Percentiles rank a stretch among this genome's conserved stretches.
Evolutionary conservation across 75 land plant species (phyloP).

Genomic region (Pinus taeda): DNA sequence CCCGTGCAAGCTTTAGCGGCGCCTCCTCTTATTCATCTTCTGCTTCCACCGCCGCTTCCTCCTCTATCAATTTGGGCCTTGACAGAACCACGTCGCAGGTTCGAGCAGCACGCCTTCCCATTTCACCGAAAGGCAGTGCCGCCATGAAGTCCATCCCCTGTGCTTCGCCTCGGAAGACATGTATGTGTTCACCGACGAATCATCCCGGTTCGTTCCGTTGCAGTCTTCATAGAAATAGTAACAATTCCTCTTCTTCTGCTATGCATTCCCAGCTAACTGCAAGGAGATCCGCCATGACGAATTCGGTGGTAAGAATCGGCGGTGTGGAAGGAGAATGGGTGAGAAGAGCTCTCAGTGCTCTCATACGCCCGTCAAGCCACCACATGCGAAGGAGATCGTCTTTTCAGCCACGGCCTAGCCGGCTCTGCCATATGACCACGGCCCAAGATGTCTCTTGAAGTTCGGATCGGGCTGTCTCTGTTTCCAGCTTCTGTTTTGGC

Average conservation of each 20-base stretch:
- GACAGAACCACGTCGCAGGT: not conserved
- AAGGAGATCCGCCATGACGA: conserved; percentile 15
- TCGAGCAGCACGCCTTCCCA: not conserved
- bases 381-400: conserved; percentile 20
- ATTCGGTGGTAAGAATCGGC: conserved; percentile 12
- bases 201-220: conserved; percentile 2
- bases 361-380: conserved; percentile 31
- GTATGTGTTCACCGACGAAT: not conserved
- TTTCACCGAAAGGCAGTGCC: not conserved
- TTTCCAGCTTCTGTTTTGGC: too few species aligned
- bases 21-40: not conserved
- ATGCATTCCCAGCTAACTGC: not conserved
- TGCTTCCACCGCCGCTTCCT: not conserved
- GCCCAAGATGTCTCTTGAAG: not conserved
- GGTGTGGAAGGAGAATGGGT: conserved; percentile 18
- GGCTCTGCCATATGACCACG: conserved; percentile 13
- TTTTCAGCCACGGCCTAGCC: conserved; percentile 18
- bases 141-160: too few species aligned
- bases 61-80: not conserved
- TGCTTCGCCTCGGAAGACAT: not conserved
- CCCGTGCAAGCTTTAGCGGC: not conserved
- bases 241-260: not conserved
- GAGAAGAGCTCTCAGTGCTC: conserved; percentile 15
- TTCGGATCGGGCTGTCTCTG: too few species aligned
- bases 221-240: not conserved